Evolutionary conservation across 1,139 yeast genomes (phyloP).

Genomic region (Kazachstania sp.): DNA sequence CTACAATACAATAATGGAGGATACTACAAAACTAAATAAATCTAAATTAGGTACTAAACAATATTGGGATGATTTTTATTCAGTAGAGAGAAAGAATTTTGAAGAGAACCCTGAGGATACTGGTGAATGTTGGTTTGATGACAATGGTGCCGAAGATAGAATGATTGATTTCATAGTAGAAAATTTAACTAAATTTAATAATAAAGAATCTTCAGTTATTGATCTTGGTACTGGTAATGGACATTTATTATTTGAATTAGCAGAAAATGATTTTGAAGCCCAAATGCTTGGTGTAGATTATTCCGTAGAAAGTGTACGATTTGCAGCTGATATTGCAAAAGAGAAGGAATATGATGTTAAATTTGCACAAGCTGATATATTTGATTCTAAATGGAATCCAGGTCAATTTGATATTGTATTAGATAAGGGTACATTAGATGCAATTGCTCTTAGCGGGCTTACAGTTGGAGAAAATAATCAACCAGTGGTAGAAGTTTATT

Average conservation of each 20-base stretch:
- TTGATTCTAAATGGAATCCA: conserved; percentile 25
- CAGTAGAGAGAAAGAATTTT: conserved; percentile 63
- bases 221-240: conserved; percentile 98
- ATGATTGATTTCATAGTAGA: conserved; percentile 60
- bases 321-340: conserved; percentile 53
- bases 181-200: conserved; percentile 30
- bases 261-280: conserved; percentile 50
- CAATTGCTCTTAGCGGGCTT: conserved; percentile 77
- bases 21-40: conserved; percentile 48
- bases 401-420: conserved; percentile 60
- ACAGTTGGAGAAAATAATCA: conserved; percentile 32
- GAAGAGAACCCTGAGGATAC: conserved; percentile 66
- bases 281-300: conserved; percentile 72
- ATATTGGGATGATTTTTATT: conserved; percentile 87
- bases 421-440: conserved; percentile 95
- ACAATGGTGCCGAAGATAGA: conserved; percentile 78
- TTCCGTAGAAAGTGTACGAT: conserved; percentile 64
- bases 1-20: conserved; percentile 32
- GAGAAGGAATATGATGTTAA: conserved; percentile 35
- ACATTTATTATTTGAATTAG: conserved; percentile 63
- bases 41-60: conserved; percentile 73
- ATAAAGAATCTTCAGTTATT: conserved; percentile 38
- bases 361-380: conserved; percentile 41
- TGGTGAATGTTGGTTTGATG: conserved; percentile 96
- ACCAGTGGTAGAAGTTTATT: conserved; percentile 47